Percentiles rank a stretch among this genome's conserved stretches.
Conservation (phyloP, 306 rosid genomes). For the Quercus bicolor region DNA sequence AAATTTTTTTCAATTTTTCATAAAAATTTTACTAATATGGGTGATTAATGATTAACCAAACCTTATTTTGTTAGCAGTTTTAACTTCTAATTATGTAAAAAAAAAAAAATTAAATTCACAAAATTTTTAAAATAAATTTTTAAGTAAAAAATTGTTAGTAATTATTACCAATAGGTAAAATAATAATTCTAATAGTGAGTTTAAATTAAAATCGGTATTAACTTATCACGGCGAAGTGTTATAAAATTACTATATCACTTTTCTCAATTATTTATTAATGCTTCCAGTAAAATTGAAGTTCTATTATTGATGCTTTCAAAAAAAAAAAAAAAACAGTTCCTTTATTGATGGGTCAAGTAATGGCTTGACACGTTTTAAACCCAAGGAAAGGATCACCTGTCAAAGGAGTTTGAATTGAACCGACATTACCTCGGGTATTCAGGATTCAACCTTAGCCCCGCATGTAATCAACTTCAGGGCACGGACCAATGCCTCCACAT, state of each 20-base stretch:
- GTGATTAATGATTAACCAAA: too few relatives aligned
- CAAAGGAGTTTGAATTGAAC: neutral
- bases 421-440: neutral
- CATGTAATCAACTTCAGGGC: neutral
- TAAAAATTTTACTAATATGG: too few relatives aligned
- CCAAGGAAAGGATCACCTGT: neutral
- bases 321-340: neutral
- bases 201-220: too few relatives aligned
- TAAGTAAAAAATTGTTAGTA: too few relatives aligned
- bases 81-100: too few relatives aligned
- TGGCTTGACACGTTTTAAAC: neutral
- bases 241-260: too few relatives aligned
- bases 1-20: fast-evolving
- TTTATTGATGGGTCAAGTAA: neutral
- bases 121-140: too few relatives aligned
- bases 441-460: neutral
- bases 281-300: neutral
- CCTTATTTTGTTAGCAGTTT: too few relatives aligned
- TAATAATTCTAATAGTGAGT: fast-evolving
- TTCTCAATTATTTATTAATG: neutral
- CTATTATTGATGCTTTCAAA: neutral
- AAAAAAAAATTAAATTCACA: too few relatives aligned
- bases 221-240: fast-evolving
- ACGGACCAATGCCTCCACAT: too few relatives aligned
- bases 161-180: too few relatives aligned